Conservation (phyloP, 1,139 yeast genomes). For the Kluyveromyces sp. region DNA sequence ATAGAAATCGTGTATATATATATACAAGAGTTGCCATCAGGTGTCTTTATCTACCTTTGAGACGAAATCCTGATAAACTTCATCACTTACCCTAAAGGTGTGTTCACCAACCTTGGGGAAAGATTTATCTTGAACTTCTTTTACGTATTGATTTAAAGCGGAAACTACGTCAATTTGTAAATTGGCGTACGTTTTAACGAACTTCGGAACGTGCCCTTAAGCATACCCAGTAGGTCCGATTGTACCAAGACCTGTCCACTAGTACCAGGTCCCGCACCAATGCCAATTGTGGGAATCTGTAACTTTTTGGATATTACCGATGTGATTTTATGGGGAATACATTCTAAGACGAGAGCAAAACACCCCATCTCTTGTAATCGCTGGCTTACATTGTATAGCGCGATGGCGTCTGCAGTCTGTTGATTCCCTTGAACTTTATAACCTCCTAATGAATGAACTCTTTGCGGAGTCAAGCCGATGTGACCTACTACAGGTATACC, state of each 20-base stretch:
- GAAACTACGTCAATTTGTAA: conserved; percentile 42
- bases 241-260: conserved; percentile 89
- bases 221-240: conserved; percentile 77
- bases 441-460: conserved; percentile 74
- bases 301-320: conserved; percentile 51
- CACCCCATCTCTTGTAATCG: conserved; percentile 73
- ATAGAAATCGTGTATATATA: background rate
- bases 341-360: conserved; percentile 70
- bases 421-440: conserved; percentile 75
- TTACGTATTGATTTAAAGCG: conserved; percentile 47
- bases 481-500: conserved; percentile 89
- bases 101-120: conserved; percentile 64
- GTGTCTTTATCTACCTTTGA: conserved; percentile 3
- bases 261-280: conserved; percentile 83
- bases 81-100: conserved; percentile 64
- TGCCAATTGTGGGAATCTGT: conserved; percentile 80
- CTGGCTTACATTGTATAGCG: conserved; percentile 60
- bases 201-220: conserved; percentile 58
- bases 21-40: background rate
- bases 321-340: conserved; percentile 76
- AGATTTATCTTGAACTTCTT: conserved; percentile 44
- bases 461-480: conserved; percentile 87
- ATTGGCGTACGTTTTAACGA: conserved; percentile 63
- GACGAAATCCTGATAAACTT: conserved; percentile 47
- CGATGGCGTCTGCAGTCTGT: conserved; percentile 45